Conservation (phyloP, 495 filamentous ascomycete species). For the Penicillium malachiteum region DNA sequence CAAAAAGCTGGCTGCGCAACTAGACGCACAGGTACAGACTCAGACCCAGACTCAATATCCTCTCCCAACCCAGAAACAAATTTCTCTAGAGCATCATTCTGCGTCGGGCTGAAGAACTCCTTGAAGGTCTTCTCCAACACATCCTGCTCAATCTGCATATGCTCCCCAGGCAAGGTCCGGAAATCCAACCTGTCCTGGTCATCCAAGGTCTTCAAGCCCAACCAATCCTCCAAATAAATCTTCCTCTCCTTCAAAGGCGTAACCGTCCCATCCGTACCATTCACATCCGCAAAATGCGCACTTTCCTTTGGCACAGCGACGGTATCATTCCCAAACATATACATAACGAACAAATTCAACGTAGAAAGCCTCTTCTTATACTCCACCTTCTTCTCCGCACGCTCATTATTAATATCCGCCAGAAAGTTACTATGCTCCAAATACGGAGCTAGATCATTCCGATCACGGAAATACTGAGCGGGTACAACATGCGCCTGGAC, state of each 20-base stretch:
- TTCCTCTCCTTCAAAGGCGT: conserved; percentile 66
- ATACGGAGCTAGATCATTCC: conserved; percentile 67
- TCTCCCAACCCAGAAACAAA: neutral
- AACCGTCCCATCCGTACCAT: conserved; percentile 60
- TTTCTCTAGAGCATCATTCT: conserved; percentile 9
- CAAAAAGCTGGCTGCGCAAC: conserved; percentile 18
- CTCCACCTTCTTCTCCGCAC: conserved; percentile 64
- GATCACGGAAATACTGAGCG: conserved; percentile 91
- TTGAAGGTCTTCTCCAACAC: conserved; percentile 64
- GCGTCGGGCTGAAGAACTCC: conserved; percentile 60
- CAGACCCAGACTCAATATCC: neutral
- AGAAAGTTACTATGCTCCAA: conserved; percentile 85
- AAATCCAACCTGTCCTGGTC: conserved; percentile 77
- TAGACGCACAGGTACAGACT: conserved; percentile 10
- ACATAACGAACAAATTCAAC: conserved; percentile 83
- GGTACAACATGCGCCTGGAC: conserved; percentile 81
- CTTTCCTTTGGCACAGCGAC: conserved; percentile 90
- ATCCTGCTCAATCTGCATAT: conserved; percentile 79
- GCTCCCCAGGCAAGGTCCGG: conserved; percentile 62
- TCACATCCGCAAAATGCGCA: conserved; percentile 86
- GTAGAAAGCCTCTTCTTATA: conserved; percentile 70
- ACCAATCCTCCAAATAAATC: conserved; percentile 90
- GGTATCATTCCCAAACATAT: conserved; percentile 82
- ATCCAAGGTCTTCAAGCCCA: conserved; percentile 81
- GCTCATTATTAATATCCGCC: conserved; percentile 99